phyloP scores from a whole-genome alignment of 352 stramenopile species.

The Lagenidium giganteum region DNA sequence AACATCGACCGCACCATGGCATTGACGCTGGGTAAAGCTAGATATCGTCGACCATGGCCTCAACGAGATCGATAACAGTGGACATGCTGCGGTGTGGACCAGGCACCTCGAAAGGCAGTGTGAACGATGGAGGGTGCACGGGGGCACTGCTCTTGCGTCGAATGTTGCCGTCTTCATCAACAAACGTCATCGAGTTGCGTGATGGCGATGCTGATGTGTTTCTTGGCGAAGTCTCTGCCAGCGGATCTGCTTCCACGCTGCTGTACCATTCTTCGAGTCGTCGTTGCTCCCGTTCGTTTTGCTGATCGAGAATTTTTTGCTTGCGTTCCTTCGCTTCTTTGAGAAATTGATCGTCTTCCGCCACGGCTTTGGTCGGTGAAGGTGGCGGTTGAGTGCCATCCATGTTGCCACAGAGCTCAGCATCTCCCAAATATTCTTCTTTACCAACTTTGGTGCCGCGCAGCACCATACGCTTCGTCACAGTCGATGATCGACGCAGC shows the following conservation, averaged over 20 bases:
- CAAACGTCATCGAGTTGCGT: slow-evolving; percentile 17
- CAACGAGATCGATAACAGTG: too few relatives aligned
- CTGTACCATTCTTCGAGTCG: slow-evolving; percentile 28
- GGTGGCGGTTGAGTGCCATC: slow-evolving; percentile 4
- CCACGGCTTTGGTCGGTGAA: slow-evolving; percentile 13
- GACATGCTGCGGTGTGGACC: too few relatives aligned
- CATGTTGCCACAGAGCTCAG: slow-evolving; percentile 1
- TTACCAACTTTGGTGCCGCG: slow-evolving; percentile 18
- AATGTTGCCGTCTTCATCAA: slow-evolving; percentile 31
- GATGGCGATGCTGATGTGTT: slow-evolving; percentile 22
- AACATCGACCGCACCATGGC: too few relatives aligned
- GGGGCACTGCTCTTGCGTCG: slow-evolving; percentile 16
- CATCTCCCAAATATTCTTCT: slow-evolving; percentile 8
- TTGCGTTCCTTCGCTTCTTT: slow-evolving; percentile 18
- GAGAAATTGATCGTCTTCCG: slow-evolving; percentile 19
- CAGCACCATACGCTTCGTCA: slow-evolving; percentile 27
- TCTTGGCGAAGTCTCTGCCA: slow-evolving; percentile 20
- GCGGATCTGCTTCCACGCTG: slow-evolving; percentile 18
- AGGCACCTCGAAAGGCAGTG: too few relatives aligned
- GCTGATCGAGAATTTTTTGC: slow-evolving; percentile 14
- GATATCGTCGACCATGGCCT: too few relatives aligned
- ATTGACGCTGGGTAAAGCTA: too few relatives aligned
- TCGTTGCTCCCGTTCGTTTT: slow-evolving; percentile 14
- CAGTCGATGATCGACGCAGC: slow-evolving; percentile 25
- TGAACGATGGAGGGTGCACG: too few relatives aligned